phyloP scores from a whole-genome alignment of 2,329 filamentous ascomycete genomes.

The Dissoconium aciculare region DNA sequence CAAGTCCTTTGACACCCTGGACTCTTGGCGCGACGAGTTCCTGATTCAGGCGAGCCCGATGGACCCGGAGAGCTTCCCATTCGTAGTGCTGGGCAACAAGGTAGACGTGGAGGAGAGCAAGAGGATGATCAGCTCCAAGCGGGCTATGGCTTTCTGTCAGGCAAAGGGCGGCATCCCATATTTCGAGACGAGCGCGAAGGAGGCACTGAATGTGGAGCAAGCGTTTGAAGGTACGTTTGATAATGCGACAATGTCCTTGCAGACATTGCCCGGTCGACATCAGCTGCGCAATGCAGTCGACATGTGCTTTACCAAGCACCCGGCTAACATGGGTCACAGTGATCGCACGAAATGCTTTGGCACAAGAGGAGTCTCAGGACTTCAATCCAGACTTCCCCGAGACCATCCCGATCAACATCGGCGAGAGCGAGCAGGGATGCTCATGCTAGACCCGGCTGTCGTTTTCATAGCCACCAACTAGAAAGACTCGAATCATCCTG shows the following conservation, averaged over 20 bases:
- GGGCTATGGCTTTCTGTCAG: slow-evolving; percentile 93
- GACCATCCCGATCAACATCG: slow-evolving; percentile 94
- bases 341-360: slow-evolving; percentile 86
- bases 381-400: slow-evolving; percentile 96
- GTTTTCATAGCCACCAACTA: too few relatives aligned
- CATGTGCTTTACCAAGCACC: neutral
- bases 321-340: slow-evolving; percentile 39
- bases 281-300: neutral
- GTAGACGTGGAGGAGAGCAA: slow-evolving; percentile 98
- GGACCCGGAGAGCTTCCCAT: slow-evolving; percentile 94
- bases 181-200: slow-evolving; percentile 98
- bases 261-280: neutral
- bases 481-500: too few relatives aligned
- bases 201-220: slow-evolving; percentile 94
- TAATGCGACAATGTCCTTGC: neutral
- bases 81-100: slow-evolving; percentile 97
- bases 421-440: slow-evolving; percentile 84
- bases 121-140: slow-evolving; percentile 86
- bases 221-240: slow-evolving; percentile 46
- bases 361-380: slow-evolving; percentile 94
- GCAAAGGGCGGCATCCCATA: slow-evolving; percentile 96
- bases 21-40: slow-evolving; percentile 98
- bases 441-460: slow-evolving; percentile 59
- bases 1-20: slow-evolving; percentile 96
- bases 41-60: slow-evolving; percentile 91